Percentiles rank a stretch among this genome's conserved stretches.
phyloP scores from a whole-genome alignment of 306 rosid species.

The Geum urbanum region DNA sequence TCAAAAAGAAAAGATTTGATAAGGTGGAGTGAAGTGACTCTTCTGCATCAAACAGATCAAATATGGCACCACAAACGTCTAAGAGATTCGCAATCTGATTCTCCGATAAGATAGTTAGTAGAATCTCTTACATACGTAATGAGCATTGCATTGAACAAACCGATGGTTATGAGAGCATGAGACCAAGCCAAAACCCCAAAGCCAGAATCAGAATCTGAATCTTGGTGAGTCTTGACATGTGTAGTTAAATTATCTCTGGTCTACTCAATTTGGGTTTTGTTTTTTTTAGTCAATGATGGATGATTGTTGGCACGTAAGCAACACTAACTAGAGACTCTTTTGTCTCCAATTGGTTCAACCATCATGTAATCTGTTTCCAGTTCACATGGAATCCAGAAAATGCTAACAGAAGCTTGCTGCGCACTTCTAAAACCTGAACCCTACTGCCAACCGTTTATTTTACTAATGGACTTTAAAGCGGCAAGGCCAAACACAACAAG shows the following conservation, averaged over 20 bases:
- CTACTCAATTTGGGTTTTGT: not conserved
- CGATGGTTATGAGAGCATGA: not conserved
- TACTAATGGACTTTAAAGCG: not conserved
- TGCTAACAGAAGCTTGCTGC: not conserved
- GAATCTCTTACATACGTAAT: slow-evolving; percentile 3
- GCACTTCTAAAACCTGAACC: not conserved
- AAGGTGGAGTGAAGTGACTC: not conserved
- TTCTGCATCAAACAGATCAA: slow-evolving; percentile 7
- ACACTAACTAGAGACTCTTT: not conserved
- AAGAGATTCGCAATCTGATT: slow-evolving; percentile 1
- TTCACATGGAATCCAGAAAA: not conserved
- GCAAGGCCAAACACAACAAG: too few species aligned
- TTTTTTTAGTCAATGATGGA: not conserved
- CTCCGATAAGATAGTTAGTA: not conserved
- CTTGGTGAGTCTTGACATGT: not conserved
- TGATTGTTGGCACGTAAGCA: not conserved
- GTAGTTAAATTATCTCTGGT: not conserved
- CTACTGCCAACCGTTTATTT: too few species aligned
- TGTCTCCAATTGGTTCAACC: not conserved
- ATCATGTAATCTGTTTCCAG: not conserved
- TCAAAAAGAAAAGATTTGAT: slow-evolving; percentile 7
- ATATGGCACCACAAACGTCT: slow-evolving; percentile 7
- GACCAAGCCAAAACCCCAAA: not conserved
- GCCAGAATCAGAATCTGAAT: not conserved
- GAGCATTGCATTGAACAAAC: not conserved